Percentiles rank a stretch among this genome's conserved stretches.
Conservation (phyloP, 805 yeast species). For the Zygosaccharomyces kombuchaensis region DNA sequence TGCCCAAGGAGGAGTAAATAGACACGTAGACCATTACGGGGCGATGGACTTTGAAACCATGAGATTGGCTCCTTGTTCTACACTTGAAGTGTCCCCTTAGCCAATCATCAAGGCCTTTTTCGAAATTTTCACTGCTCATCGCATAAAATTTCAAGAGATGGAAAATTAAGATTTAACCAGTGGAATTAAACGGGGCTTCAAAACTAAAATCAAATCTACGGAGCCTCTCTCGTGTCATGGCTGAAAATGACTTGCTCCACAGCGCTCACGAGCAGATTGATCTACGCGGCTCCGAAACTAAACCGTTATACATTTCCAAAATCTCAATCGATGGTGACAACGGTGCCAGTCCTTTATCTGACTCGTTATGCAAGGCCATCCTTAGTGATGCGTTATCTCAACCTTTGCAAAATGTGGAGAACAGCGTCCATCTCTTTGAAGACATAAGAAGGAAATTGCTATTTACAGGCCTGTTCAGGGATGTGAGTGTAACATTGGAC, state of each 20-base stretch:
- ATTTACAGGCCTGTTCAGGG: conserved; percentile 44
- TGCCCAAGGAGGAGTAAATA: neutral
- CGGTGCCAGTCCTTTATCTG: conserved; percentile 34
- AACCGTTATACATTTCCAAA: conserved; percentile 22
- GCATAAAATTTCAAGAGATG: conserved; percentile 1
- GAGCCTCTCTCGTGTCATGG: neutral
- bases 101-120: conserved; percentile 3
- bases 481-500: conserved; percentile 40
- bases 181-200: neutral
- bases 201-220: neutral
- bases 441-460: conserved; percentile 36
- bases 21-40: neutral
- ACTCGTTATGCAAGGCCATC: conserved; percentile 43
- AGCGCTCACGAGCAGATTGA: conserved; percentile 6
- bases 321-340: conserved; percentile 21
- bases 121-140: neutral
- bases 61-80: neutral
- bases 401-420: conserved; percentile 41
- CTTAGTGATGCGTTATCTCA: conserved; percentile 42
- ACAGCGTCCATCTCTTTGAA: conserved; percentile 35
- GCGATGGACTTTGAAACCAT: neutral
- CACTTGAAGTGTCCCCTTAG: neutral
- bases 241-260: conserved; percentile 1
- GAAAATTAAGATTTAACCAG: neutral
- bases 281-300: conserved; percentile 14